Evolutionary conservation across 768 basidiomycete species (phyloP).

Genomic region (Boletus pseudopeckii): DNA sequence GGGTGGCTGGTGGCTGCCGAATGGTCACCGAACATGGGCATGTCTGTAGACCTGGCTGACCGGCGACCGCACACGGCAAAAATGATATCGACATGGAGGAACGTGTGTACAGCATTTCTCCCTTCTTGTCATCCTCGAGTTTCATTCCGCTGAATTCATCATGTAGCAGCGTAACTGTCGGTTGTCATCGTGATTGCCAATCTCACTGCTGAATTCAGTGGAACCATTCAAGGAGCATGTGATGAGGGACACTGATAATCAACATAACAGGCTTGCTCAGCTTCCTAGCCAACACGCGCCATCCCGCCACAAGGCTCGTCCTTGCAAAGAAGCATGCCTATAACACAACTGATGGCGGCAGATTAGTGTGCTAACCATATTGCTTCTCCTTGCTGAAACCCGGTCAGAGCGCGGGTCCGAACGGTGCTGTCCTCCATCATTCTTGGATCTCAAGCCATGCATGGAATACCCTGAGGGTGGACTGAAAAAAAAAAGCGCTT

Average conservation of each 20-base stretch:
- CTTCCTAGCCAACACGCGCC: background rate
- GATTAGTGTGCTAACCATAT: no score
- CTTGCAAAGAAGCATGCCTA: background rate
- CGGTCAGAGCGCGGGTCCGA: background rate
- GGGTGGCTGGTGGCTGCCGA: slow-evolving; percentile 10
- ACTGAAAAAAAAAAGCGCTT: background rate
- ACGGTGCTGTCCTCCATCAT: background rate
- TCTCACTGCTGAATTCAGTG: background rate
- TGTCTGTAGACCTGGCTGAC: background rate
- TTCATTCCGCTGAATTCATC: background rate
- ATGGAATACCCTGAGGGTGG: no score
- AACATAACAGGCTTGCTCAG: background rate
- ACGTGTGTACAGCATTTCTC: slow-evolving; percentile 6
- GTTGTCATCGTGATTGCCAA: background rate
- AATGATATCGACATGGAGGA: background rate
- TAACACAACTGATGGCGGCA: no score
- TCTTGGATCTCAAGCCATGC: background rate
- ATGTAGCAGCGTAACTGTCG: background rate
- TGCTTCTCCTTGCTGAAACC: background rate
- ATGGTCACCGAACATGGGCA: background rate
- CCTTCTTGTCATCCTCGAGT: background rate
- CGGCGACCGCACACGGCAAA: slow-evolving; percentile 5
- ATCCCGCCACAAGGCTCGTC: background rate
- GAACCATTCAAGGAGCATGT: background rate
- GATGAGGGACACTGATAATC: background rate